Evolutionary conservation across 768 basidiomycete genomes (phyloP), one percentile per base, ranked within the genome.

Genomic region (Phaffia australis): DNA sequence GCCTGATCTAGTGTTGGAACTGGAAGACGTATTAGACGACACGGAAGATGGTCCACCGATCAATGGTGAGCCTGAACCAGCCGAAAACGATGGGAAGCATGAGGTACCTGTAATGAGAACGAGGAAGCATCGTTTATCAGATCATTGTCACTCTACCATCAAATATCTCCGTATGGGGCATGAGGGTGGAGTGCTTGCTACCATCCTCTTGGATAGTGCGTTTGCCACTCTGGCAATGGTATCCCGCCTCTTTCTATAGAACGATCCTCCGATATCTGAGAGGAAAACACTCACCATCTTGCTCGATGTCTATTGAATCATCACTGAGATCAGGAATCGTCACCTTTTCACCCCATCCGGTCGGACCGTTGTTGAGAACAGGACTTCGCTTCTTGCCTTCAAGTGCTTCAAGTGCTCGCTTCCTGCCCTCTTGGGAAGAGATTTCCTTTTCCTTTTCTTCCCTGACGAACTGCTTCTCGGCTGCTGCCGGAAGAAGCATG

Each of bases 381-480:
- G 59, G 59, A 7, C 59, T 19, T 49, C 21, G 30, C 16, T 46
- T 27, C 55, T 50, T 50, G 23, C 60, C 91, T 77, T 94, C 91
- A 56, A 94, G 81, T 16, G 89, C 86, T 82, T 83, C 86, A 52
- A 93, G 83, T 11, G 91, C 90, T 32, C 86, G 82, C 23, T 87
- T 83, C 49, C 89, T 85, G 49, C 88, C 81, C 21, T 88, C 88
- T 71, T 88, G 86, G 76, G 83, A 84, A 48, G 68, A 23, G 25
- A 64, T 56, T 71, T 85, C 72, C 70, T 83, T 85, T 72, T 86
- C 77, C 71, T 84, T 84, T 73, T 87, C 84, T 42, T 88, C 85
- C 1, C 83, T 80, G 30, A 83, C 81, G 11, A 81, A 71, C 6
- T 84, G 83, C 29, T 88, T 80, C 68, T 85, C 83, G 16, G 87